These are phyloP conservation scores for Oemleria cerasiformis DNA, from an alignment of 306 rosid genomes.

Conservation along the genomic window DNA sequence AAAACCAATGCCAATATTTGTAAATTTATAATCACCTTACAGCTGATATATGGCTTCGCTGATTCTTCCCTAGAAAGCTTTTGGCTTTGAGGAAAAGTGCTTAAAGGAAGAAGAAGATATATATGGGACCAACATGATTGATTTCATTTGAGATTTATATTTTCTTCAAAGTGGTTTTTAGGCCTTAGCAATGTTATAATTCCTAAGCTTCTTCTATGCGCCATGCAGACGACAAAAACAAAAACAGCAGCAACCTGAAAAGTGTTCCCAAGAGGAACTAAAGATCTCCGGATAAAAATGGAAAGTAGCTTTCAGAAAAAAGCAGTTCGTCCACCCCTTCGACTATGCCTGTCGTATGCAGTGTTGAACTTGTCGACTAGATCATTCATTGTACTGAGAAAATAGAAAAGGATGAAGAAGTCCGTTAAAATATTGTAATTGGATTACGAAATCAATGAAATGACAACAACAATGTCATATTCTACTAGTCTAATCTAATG, in stretches of 20 bases:
- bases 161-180: background rate
- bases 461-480: background rate
- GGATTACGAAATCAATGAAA: background rate
- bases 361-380: conserved; percentile 74
- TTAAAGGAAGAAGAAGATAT: too few species aligned
- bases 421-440: background rate
- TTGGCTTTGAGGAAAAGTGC: too few species aligned
- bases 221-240: background rate
- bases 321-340: conserved; percentile 90
- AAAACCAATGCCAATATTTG: too few species aligned
- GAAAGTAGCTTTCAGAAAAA: conserved; percentile 52
- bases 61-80: too few species aligned
- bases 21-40: too few species aligned
- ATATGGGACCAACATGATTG: too few species aligned
- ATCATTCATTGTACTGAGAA: conserved; percentile 42
- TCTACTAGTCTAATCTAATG: background rate
- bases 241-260: conserved; percentile 9
- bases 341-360: conserved; percentile 90
- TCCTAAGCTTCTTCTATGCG: conserved; percentile 9
- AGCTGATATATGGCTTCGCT: too few species aligned
- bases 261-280: background rate
- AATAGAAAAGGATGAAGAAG: background rate
- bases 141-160: background rate
- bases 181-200: background rate
- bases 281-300: background rate